Conservation (phyloP, 352 stramenopile genomes). For the Albugo candida region DNA sequence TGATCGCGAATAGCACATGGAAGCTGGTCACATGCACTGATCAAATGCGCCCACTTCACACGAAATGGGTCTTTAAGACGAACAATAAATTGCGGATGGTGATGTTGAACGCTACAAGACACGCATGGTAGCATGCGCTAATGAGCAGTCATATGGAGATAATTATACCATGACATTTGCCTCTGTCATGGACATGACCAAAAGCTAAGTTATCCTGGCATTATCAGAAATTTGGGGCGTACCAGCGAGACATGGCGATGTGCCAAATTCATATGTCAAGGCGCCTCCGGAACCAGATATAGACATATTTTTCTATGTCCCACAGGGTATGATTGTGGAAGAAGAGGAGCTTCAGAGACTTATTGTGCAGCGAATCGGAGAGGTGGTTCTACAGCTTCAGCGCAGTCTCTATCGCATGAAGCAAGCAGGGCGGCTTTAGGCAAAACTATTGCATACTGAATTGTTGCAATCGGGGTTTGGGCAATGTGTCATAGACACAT, state of each 20-base stretch:
- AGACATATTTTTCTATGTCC: conserved; percentile 3
- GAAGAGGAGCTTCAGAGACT: neutral
- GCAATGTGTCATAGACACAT: no score
- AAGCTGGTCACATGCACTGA: no score
- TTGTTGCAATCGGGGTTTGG: no score
- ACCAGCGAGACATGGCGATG: conserved; percentile 2
- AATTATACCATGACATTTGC: conserved; percentile 2
- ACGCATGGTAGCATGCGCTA: conserved; percentile 2
- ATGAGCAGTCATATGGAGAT: neutral
- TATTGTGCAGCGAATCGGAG: neutral
- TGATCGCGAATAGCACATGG: no score
- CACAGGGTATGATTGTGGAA: conserved; percentile 1
- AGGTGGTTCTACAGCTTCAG: neutral
- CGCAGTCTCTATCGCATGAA: conserved; percentile 3
- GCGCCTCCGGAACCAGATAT: neutral
- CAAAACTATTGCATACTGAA: no score
- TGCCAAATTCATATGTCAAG: conserved; percentile 2
- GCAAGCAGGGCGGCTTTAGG: no score
- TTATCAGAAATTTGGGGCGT: neutral
- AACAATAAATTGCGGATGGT: conserved; percentile 2
- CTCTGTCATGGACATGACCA: conserved; percentile 1
- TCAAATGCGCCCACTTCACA: neutral
- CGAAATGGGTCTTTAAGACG: conserved; percentile 4
- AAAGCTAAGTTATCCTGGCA: conserved; percentile 1
- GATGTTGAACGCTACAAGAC: conserved; percentile 5